Conservation (phyloP, 2,329 filamentous ascomycete species). For the Calonectria pseudoturangicola region DNA sequence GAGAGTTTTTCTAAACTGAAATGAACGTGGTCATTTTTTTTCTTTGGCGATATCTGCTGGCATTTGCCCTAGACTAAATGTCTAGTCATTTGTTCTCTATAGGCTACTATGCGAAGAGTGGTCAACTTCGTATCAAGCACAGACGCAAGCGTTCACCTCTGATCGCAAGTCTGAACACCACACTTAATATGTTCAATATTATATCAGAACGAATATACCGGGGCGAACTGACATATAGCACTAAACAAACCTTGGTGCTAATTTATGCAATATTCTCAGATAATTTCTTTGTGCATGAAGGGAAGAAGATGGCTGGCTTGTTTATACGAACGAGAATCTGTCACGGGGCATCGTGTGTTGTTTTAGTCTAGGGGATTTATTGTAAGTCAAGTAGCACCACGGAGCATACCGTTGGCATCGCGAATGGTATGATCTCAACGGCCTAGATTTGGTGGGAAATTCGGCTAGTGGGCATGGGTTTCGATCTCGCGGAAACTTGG, state of each 20-base stretch:
- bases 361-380: background rate
- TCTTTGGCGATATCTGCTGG: background rate
- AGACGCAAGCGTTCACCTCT: background rate
- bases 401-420: background rate
- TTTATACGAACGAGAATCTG: background rate
- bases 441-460: background rate
- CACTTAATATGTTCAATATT: background rate
- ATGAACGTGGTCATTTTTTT: background rate
- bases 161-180: too few species aligned
- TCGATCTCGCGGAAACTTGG: background rate
- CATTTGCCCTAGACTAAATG: background rate
- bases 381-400: background rate
- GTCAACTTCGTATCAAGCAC: background rate
- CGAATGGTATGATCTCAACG: background rate
- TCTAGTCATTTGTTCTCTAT: background rate
- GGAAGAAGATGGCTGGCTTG: background rate
- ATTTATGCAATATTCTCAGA: background rate
- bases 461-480: background rate
- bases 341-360: too few species aligned
- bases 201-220: background rate
- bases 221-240: too few species aligned
- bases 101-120: background rate
- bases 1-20: background rate
- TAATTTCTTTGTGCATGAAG: background rate
- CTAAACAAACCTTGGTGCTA: background rate